Conservation (phyloP, 75 land plant species). For the Cupressus sempervirens region DNA sequence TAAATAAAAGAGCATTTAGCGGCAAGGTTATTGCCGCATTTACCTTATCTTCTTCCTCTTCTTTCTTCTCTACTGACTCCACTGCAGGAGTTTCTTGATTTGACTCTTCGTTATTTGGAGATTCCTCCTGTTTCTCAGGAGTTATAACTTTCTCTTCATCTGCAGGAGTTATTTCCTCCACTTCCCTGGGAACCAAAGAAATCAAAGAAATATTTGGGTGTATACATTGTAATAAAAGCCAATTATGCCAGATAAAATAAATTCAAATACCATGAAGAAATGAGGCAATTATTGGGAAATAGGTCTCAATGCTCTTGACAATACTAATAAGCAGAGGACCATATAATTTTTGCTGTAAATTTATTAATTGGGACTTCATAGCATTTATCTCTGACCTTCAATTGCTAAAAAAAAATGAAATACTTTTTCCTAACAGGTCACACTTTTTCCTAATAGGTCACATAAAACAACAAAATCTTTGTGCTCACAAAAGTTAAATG, state of each 20-base stretch:
- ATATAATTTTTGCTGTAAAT: too few relatives aligned
- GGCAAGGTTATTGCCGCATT: neutral
- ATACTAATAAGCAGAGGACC: accelerated
- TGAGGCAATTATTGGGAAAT: too few relatives aligned
- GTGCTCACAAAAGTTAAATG: too few relatives aligned
- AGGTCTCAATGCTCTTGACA: too few relatives aligned
- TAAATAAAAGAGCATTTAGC: neutral
- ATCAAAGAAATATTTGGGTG: neutral
- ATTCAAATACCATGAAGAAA: neutral
- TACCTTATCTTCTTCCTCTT: conserved; percentile 29
- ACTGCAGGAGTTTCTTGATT: conserved; percentile 4
- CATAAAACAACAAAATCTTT: too few relatives aligned
- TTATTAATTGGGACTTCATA: too few relatives aligned
- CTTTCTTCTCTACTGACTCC: conserved; percentile 16
- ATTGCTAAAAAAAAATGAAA: too few relatives aligned
- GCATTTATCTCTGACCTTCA: too few relatives aligned
- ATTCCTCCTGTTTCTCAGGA: conserved; percentile 14
- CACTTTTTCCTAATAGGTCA: too few relatives aligned
- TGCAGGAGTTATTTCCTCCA: neutral
- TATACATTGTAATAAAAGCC: neutral
- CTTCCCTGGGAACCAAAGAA: neutral
- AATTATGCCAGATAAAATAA: neutral
- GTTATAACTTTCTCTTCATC: conserved; percentile 10
- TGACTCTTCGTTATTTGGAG: conserved; percentile 2
- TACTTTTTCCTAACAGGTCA: too few relatives aligned